Base-by-base conservation (phyloP, 768 basidiomycete genomes). In the Rubroboletus satanas region DNA sequence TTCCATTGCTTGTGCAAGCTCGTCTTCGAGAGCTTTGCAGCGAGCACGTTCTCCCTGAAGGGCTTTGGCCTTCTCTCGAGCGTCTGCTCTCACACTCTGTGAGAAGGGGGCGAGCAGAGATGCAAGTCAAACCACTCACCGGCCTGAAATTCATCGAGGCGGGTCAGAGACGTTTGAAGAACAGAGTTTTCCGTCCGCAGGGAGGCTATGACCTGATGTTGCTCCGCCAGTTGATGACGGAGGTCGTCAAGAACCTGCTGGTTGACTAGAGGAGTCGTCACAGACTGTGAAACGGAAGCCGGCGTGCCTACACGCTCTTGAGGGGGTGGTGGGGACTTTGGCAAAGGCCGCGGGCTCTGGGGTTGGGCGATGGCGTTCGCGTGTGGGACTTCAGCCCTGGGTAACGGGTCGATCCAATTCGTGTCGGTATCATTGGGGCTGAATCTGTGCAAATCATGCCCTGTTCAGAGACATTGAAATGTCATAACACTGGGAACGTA, bases 331-430 rank as follows among this genome's bases (percentile, higher is more conserved):
- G 58, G 61, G 3, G 66, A 60, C 56, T 21, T 58, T 7, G 59
- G 54, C 35, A 46, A 59, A 11, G 58, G 38, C 14, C 54, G 29
- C 29, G 65, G 60, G 52, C 64, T 62, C 55, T 66, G 65, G 39
- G 54, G 50, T 55, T 77, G 75, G 12, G 75, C 66, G 41, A 71
- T 66, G 39, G 69, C 71, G 15, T 51, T 61, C 33, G 58, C 59
- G 21, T 68, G 61, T n/a, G 63, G 56, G 26, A 65, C 65, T 21
- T 71, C 69, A 9, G 73, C 75, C 55, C 76, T 80, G 31, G 83
- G 72, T 49, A 89, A 74, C 23, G 83, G 81, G 38, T 81, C 74
- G 43, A 90, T 60, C 88, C 88, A 89, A 55, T 82, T 79, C 26
- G 65, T 36, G 51, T 78, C 75, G 18, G 62, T 32, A 41, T 75